Percentiles rank a stretch among this genome's conserved stretches.
Conservation (phyloP, 805 yeast genomes). For the Limtongia smithiae region DNA sequence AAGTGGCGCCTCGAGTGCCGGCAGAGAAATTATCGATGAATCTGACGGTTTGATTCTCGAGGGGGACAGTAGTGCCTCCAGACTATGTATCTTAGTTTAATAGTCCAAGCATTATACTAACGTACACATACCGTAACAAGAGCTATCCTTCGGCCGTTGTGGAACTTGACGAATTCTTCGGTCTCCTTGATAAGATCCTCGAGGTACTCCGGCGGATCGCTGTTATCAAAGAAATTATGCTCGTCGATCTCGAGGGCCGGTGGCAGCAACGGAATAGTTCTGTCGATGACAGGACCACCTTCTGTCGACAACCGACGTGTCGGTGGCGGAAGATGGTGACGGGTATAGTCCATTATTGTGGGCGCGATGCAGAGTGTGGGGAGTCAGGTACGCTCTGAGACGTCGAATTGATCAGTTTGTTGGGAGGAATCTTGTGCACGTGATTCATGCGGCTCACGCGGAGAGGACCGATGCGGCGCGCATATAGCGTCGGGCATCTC, state of each 20-base stretch:
- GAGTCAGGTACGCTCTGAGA: too few species aligned
- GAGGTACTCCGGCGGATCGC: conserved; percentile 71
- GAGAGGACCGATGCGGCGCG: conserved; percentile 2
- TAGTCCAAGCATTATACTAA: neutral
- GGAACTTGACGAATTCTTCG: conserved; percentile 57
- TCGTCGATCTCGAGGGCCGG: conserved; percentile 71
- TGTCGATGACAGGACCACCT: conserved; percentile 63
- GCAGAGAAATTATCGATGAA: conserved; percentile 96
- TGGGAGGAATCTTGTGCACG: neutral
- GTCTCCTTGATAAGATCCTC: conserved; percentile 57
- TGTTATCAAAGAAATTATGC: conserved; percentile 67
- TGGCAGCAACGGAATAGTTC: conserved; percentile 70
- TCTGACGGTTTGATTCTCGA: conserved; percentile 93
- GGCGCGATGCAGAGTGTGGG: neutral
- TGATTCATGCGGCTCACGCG: conserved; percentile 9
- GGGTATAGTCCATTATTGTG: neutral
- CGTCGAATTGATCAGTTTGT: neutral
- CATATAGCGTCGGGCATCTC: conserved; percentile 15
- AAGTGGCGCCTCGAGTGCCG: conserved; percentile 95
- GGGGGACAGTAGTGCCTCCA: conserved; percentile 97
- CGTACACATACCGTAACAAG: conserved; percentile 55
- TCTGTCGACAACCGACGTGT: conserved; percentile 26
- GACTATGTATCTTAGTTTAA: conserved; percentile 38
- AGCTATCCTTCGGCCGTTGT: conserved; percentile 54
- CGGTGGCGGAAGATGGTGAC: conserved; percentile 4